A percentile compares a stretch with the other conserved stretches of the same genome.
Evolutionary conservation across 1,139 yeast genomes (phyloP).

Genomic region (Taphrina communis): DNA sequence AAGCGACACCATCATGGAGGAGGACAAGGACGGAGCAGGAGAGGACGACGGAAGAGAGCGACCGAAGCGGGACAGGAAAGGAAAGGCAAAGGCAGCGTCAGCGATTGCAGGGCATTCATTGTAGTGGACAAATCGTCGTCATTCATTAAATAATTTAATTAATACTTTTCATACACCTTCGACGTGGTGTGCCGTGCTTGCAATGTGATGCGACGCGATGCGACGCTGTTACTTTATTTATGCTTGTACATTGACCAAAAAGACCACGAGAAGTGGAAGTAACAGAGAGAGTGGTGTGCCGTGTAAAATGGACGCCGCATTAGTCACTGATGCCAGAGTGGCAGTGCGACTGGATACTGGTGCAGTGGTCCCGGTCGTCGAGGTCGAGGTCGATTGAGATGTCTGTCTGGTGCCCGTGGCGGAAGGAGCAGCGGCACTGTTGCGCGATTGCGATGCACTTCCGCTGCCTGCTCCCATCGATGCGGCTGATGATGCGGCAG

Average conservation of each 20-base stretch:
- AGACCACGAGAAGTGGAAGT: background rate
- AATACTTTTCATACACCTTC: background rate
- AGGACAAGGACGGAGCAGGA: background rate
- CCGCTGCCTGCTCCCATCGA: background rate
- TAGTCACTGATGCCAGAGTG: background rate
- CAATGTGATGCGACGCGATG: background rate
- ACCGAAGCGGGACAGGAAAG: background rate
- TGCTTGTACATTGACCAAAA: background rate
- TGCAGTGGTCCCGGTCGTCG: background rate
- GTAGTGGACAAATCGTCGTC: background rate
- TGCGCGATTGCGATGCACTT: background rate
- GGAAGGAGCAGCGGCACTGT: background rate
- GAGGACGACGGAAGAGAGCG: background rate
- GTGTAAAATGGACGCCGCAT: background rate
- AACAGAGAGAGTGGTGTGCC: background rate
- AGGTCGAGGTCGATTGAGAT: background rate
- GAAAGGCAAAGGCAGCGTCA: slow-evolving; percentile 11
- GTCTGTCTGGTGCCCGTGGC: background rate
- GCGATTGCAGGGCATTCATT: background rate
- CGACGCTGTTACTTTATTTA: too few relatives aligned
- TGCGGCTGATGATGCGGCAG: background rate
- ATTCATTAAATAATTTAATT: background rate
- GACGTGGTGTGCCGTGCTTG: background rate
- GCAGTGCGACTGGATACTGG: background rate
- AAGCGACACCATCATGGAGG: slow-evolving; percentile 5